Percentiles rank a stretch among this genome's conserved stretches.
These are phyloP conservation scores for Alternaria ventricosa DNA, from an alignment of 2,329 filamentous ascomycete species.

Conservation along the genomic window DNA sequence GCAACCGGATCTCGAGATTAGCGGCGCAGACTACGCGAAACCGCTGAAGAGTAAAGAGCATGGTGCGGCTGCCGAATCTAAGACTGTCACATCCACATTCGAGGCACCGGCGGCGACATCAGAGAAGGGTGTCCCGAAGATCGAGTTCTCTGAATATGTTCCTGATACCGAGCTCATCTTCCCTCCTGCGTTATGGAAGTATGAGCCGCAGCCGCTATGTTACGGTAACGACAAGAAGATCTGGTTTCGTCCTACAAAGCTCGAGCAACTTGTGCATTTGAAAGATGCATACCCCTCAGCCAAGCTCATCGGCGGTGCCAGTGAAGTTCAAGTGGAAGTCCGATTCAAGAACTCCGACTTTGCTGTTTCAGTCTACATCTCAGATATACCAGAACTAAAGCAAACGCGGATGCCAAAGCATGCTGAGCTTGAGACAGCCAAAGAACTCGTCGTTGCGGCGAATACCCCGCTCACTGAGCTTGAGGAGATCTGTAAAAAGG, in stretches of 20 bases:
- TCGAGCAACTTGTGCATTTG: constrained; percentile 86
- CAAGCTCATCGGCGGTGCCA: constrained; percentile 93
- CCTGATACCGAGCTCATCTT: constrained; percentile 94
- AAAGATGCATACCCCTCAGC: constrained; percentile 85
- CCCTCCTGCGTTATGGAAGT: constrained; percentile 79
- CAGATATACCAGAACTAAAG: constrained; percentile 87
- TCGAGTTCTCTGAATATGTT: constrained; percentile 85
- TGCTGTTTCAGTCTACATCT: constrained; percentile 85
- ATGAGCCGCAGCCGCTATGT: constrained; percentile 77
- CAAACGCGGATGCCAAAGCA: constrained; percentile 55
- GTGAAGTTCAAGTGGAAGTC: constrained; percentile 95
- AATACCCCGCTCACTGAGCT: constrained; percentile 91
- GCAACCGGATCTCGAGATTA: constrained; percentile 30
- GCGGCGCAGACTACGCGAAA: constrained; percentile 41
- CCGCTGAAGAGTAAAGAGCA: constrained; percentile 46
- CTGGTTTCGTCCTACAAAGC: constrained; percentile 87
- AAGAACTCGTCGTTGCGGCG: constrained; percentile 76
- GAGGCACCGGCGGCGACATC: constrained; percentile 62
- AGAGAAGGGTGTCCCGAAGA: constrained; percentile 57
- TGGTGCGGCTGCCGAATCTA: constrained; percentile 55
- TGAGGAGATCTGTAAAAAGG: constrained; percentile 79
- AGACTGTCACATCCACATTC: constrained; percentile 46
- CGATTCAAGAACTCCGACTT: constrained; percentile 96
- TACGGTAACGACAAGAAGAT: constrained; percentile 93
- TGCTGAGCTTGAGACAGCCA: constrained; percentile 32